Evolutionary conservation across 2,329 filamentous ascomycete species (phyloP), one percentile per base, ranked within the genome.

Genomic region (Colletotrichum truncatum): DNA sequence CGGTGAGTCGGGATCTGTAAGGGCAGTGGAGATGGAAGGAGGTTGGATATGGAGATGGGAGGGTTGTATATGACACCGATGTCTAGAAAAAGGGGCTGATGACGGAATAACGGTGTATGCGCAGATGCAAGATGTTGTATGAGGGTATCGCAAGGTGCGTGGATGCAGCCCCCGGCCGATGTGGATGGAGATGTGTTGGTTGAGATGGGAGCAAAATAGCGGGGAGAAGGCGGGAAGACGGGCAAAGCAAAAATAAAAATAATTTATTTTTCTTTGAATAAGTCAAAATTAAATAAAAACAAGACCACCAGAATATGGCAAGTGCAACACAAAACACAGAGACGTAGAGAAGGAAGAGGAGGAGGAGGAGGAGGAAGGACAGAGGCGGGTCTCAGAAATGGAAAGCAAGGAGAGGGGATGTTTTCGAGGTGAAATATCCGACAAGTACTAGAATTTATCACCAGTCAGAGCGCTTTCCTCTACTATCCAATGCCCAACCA

Each of bases 141-240:
- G 38, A 53, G 38, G 26, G 48, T 41, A 14, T 41, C 21, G 39
- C 36, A 25, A 25, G 28, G 36, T 41, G 43, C 36, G 41, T 34
- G 39, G 18, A 48, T 49, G 46, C 46, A 28, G 8, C 26, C 53
- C 38, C 23, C 16, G 7, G 23, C 23, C 16, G 7, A 16, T 46
- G 41, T 41, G 16, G 16, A 30, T 25, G 14, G 26, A 48, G 41
- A 55, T 34, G 32, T 55, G 49, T 51, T 62, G 57, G 62, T 36
- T 62, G 51, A 55, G 21, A 55, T 55, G 57, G 43, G 48, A 65
- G 43, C 32, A 55, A 57, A 65, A 62, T 41, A 62, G 57, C 57
- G 49, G 62, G 49, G 57, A 28, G 56, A 25, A 30, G 8, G 39
- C 30, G 53, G 23, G 6, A 8, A 28, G 11, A 60, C 45, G 3